Percentiles rank a stretch among this genome's conserved stretches.
Evolutionary conservation across 2,329 filamentous ascomycete genomes (phyloP).

Genomic region (Monilinia laxa): DNA sequence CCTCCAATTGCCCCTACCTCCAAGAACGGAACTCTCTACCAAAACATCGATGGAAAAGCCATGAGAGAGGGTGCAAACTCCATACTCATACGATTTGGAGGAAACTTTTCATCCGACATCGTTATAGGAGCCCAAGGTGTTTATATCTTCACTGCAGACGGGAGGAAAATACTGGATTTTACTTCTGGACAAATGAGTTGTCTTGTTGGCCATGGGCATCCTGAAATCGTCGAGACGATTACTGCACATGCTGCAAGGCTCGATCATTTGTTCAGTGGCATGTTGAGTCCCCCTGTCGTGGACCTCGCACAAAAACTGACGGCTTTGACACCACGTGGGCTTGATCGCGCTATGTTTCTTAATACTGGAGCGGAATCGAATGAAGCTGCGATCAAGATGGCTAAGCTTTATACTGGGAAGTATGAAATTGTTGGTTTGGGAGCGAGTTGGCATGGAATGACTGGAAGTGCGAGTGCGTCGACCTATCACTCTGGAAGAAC

Average conservation of each 20-base stretch:
- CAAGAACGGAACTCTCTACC: constrained; percentile 20
- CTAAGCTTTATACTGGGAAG: constrained; percentile 62
- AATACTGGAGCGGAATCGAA: constrained; percentile 57
- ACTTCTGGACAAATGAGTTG: constrained; percentile 62
- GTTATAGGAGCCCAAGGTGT: constrained; percentile 31
- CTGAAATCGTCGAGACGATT: constrained; percentile 57
- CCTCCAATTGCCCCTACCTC: neutral
- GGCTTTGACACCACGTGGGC: constrained; percentile 47
- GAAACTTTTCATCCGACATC: constrained; percentile 31
- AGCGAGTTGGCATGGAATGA: constrained; percentile 62
- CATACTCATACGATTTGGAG: constrained; percentile 31
- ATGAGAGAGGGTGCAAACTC: constrained; percentile 25
- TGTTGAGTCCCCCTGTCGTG: constrained; percentile 58
- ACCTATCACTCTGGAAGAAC: constrained; percentile 55
- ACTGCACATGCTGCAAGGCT: constrained; percentile 50
- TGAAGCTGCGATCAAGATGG: constrained; percentile 64
- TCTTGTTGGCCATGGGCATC: constrained; percentile 57
- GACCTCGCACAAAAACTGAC: constrained; percentile 53
- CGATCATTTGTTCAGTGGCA: constrained; percentile 59
- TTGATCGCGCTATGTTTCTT: constrained; percentile 58
- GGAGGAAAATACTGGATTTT: constrained; percentile 54
- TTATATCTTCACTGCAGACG: constrained; percentile 46
- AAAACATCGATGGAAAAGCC: constrained; percentile 23
- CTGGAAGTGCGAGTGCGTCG: constrained; percentile 51
- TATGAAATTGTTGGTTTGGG: constrained; percentile 63